Conservation (phyloP, 1,139 yeast genomes). For the Wickerhamomyces sp. region DNA sequence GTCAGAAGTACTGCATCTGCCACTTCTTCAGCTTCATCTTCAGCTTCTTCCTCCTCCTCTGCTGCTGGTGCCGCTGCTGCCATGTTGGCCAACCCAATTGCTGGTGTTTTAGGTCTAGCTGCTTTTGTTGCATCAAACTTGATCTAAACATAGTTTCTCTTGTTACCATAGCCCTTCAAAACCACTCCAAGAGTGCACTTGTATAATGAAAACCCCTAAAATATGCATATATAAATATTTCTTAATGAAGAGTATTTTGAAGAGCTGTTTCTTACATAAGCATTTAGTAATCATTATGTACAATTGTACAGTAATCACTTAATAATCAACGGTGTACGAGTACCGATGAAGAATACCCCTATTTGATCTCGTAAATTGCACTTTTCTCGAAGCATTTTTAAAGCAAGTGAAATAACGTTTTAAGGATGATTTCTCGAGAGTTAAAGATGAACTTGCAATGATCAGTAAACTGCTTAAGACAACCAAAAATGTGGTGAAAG, state of each 20-base stretch:
- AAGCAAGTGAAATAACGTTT: too few species aligned
- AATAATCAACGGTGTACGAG: too few species aligned
- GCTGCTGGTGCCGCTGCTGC: constrained; percentile 13
- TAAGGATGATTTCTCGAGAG: too few species aligned
- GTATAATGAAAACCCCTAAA: too few species aligned
- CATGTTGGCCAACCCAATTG: constrained; percentile 11
- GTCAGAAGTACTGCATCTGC: constrained; percentile 18
- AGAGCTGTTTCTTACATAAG: not conserved
- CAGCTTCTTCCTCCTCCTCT: constrained; percentile 15
- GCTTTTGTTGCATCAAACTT: constrained; percentile 16
- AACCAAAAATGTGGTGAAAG: constrained; percentile 8
- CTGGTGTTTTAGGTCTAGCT: constrained; percentile 18
- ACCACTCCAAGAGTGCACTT: not conserved
- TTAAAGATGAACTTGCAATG: too few species aligned
- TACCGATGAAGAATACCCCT: not conserved
- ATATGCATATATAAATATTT: too few species aligned
- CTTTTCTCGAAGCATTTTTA: too few species aligned
- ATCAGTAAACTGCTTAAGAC: constrained; percentile 7
- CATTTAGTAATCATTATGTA: too few species aligned
- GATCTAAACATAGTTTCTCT: constrained; percentile 7
- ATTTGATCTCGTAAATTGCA: not conserved
- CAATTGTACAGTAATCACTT: too few species aligned
- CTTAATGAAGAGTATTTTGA: not conserved
- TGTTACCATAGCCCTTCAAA: not conserved
- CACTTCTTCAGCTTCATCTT: constrained; percentile 12